Base-by-base conservation (phyloP, 2,329 filamentous ascomycete species). In the Colletotrichum sp. region DNA sequence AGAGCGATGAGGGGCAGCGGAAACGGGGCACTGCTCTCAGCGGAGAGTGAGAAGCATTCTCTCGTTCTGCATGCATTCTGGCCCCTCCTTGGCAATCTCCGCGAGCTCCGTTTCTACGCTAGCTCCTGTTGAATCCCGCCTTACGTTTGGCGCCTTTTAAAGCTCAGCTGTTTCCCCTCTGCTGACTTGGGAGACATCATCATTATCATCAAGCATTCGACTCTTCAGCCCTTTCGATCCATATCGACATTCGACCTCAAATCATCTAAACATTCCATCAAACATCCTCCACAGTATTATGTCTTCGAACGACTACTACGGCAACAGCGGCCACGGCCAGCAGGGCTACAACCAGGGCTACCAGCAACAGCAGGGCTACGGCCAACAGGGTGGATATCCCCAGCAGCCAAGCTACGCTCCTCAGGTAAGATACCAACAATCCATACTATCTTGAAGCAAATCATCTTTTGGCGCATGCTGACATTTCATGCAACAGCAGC, bases 251-350 rank as follows among this genome's bases (percentile, higher is more conserved):
- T 11, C 44, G 19, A n/a, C 19, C 19, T 22, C 25, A 8, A 22
- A 52, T 5, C 44, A 60, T 9, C 11, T 6, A 36, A 57, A 30
- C 6, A 13, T 6, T 15, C 7, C 0, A 15, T 1, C 55, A 32
- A 64, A 11, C 30, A 19, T 28, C 13, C 55, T 7, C 12, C 4
- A 63, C 22, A 57, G 19, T 70, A 79, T 4, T 32, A 86, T 86
- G 85, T 85, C 85, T 12, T 79, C 82, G 60, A 80, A 84, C 71
- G 84, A 85, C 57, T 86, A 85, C 77, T 86, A 86, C 81, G 82
- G 83, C 76, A 80, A 78, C 70, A 79, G 80, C 57, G 72, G 77
- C 25, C 28, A 61, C 57, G 57, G 57, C 28, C 77, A 79, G 52
- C 79, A 77, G 70, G 76, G 75, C 25, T 74, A 79, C 60, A 57